phyloP scores from a whole-genome alignment of 352 stramenopile genomes.

The Phytophthora fragariaefolia region DNA sequence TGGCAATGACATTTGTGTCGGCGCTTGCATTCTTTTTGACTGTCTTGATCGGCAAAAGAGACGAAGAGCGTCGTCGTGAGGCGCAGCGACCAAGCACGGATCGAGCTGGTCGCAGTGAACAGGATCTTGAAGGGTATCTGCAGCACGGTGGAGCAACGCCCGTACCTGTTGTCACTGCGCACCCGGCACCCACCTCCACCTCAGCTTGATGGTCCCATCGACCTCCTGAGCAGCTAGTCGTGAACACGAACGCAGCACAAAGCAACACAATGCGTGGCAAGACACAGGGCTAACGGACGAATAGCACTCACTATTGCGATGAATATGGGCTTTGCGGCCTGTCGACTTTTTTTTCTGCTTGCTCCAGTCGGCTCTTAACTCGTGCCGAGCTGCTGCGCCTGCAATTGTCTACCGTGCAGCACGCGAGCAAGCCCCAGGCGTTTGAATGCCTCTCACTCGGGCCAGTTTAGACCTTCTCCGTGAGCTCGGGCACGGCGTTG shows the following conservation, averaged over 20 bases:
- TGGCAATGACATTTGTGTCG: constrained; percentile 67
- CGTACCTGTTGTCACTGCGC: constrained; percentile 24
- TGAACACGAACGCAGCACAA: background rate
- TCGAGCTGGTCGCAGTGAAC: background rate
- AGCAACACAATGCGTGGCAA: background rate
- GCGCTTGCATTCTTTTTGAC: constrained; percentile 54
- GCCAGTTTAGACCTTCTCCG: constrained; percentile 94
- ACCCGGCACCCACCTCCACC: too few species aligned
- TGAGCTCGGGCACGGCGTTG: constrained; percentile 96
- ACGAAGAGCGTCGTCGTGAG: constrained; percentile 8
- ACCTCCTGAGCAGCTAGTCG: too few species aligned
- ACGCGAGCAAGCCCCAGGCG: too few species aligned
- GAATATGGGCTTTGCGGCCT: constrained; percentile 21
- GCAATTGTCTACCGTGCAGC: background rate
- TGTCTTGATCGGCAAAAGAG: constrained; percentile 48
- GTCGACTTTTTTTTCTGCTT: constrained; percentile 20
- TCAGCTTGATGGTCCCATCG: too few species aligned
- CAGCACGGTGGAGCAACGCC: constrained; percentile 19
- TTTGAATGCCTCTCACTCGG: too few species aligned
- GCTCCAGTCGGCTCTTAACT: constrained; percentile 21
- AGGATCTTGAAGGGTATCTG: constrained; percentile 3
- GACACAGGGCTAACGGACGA: constrained; percentile 17
- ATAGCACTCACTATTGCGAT: constrained; percentile 38
- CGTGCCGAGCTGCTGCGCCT: background rate
- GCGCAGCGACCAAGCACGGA: constrained; percentile 6